Conservation (phyloP, 352 stramenopile genomes). For the Phytopythium mirpurense region DNA sequence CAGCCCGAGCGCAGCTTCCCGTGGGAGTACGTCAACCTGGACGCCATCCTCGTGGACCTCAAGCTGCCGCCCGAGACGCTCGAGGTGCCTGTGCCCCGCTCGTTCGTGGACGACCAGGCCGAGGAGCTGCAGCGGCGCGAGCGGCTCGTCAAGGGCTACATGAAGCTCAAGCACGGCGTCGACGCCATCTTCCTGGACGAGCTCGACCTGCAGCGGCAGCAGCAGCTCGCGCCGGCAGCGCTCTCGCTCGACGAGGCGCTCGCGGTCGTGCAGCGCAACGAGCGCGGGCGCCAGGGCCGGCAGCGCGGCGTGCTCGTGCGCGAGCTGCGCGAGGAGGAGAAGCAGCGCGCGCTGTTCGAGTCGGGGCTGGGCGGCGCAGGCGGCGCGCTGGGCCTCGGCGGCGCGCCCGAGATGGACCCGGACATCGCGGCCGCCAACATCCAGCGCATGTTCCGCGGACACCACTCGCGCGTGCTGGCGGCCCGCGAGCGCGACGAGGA, state of each 20-base stretch:
- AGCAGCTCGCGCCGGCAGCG: constrained; percentile 22
- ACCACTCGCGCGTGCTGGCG: constrained; percentile 60
- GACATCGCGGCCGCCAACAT: constrained; percentile 90
- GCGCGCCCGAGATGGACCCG: constrained; percentile 73
- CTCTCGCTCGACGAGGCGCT: constrained; percentile 78
- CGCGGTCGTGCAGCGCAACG: constrained; percentile 87
- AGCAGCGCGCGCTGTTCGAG: constrained; percentile 75
- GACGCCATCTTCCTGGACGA: constrained; percentile 56
- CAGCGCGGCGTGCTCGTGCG: constrained; percentile 81
- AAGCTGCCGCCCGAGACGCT: constrained; percentile 90
- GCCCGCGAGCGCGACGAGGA: constrained; percentile 70
- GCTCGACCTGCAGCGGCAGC: constrained; percentile 15
- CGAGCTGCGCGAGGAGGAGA: constrained; percentile 82
- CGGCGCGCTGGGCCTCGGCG: not conserved
- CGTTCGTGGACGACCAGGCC: constrained; percentile 84
- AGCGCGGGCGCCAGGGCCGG: constrained; percentile 84
- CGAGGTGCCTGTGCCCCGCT: constrained; percentile 86
- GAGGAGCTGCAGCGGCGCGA: constrained; percentile 66
- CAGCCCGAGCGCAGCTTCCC: constrained; percentile 84
- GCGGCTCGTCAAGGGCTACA: constrained; percentile 84
- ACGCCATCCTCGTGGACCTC: constrained; percentile 91
- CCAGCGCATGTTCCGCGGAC: constrained; percentile 88
- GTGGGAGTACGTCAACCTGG: constrained; percentile 94
- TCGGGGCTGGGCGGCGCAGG: constrained; percentile 22
- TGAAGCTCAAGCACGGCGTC: constrained; percentile 86